phyloP scores from a whole-genome alignment of 352 stramenopile genomes.

The Pythium insidiosum region DNA sequence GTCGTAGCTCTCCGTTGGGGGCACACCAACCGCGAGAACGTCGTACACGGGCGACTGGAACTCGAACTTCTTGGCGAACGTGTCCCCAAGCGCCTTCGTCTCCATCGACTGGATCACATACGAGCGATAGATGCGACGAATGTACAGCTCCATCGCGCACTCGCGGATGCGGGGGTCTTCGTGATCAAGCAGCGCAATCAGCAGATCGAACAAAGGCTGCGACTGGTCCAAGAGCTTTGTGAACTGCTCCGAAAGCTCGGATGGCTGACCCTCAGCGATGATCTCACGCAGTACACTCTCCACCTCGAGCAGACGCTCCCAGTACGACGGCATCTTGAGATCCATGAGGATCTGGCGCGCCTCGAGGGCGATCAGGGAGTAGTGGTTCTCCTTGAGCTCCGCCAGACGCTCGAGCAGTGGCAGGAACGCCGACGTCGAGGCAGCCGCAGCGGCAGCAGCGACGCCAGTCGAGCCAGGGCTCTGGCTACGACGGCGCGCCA shows the following conservation, averaged over 20 bases:
- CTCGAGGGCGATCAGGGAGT: slow-evolving; percentile 91
- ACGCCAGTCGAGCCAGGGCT: no score
- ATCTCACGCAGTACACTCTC: slow-evolving; percentile 67
- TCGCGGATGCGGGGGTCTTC: slow-evolving; percentile 59
- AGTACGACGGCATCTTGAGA: slow-evolving; percentile 95
- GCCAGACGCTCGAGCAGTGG: slow-evolving; percentile 81
- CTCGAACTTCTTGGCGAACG: slow-evolving; percentile 83
- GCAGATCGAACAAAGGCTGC: slow-evolving; percentile 78
- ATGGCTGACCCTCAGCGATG: slow-evolving; percentile 35
- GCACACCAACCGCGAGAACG: slow-evolving; percentile 61
- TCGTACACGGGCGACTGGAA: slow-evolving; percentile 81
- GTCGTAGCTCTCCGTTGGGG: slow-evolving; percentile 77
- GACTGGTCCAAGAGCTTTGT: slow-evolving; percentile 67
- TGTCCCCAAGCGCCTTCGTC: slow-evolving; percentile 38
- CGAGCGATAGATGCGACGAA: slow-evolving; percentile 80
- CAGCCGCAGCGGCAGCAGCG: no score
- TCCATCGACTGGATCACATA: slow-evolving; percentile 83
- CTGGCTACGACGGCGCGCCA: slow-evolving; percentile 27
- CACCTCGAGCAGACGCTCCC: slow-evolving; percentile 82
- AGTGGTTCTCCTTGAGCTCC: slow-evolving; percentile 86
- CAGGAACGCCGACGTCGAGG: slow-evolving; percentile 61
- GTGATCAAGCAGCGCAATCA: slow-evolving; percentile 76
- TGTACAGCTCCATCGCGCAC: slow-evolving; percentile 74
- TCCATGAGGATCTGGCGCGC: slow-evolving; percentile 95
- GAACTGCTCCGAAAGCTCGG: slow-evolving; percentile 49